These are phyloP conservation scores for Backusella australiensis DNA, from an alignment of 192 early-diverging fungal species.

Conservation along the genomic window DNA sequence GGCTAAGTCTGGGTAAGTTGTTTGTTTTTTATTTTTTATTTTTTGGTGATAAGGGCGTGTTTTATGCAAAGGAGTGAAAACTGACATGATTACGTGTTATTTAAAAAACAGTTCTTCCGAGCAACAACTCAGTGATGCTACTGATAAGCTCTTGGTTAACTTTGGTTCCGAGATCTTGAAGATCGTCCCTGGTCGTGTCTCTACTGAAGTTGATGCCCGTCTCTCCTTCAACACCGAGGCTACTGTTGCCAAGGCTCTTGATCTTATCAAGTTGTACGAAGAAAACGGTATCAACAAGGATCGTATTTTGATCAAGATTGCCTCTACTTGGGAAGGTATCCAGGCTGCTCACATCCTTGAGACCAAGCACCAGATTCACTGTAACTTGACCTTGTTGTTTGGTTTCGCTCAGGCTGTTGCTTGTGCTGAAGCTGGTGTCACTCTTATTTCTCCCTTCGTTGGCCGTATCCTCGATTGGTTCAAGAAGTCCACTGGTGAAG, in stretches of 20 bases:
- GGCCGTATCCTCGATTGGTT: constrained; percentile 99
- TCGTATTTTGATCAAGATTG: constrained; percentile 98
- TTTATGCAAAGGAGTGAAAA: not conserved
- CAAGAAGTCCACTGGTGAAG: constrained; percentile 88
- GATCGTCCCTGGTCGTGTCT: constrained; percentile 97
- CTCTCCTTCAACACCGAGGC: constrained; percentile 95
- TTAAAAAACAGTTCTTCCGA: constrained; percentile 51
- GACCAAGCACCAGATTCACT: constrained; percentile 87
- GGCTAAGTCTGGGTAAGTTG: constrained; percentile 52
- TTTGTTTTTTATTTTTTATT: not conserved
- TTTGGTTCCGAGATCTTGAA: constrained; percentile 96
- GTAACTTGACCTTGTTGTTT: constrained; percentile 98
- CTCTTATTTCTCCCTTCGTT: constrained; percentile 98
- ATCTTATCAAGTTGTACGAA: constrained; percentile 90
- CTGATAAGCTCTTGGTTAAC: constrained; percentile 94
- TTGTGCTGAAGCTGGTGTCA: constrained; percentile 94
- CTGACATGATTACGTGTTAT: not conserved
- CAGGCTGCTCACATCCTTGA: constrained; percentile 93
- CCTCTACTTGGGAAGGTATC: constrained; percentile 99
- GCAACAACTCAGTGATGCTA: constrained; percentile 79
- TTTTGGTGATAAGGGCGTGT: not conserved
- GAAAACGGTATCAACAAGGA: constrained; percentile 85
- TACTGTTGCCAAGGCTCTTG: constrained; percentile 89
- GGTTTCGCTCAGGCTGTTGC: constrained; percentile 93
- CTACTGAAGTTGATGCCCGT: constrained; percentile 97